These are phyloP conservation scores for Microstegium vimineum DNA, from an alignment of 176 grass and related monocot genomes.

Conservation along the genomic window DNA sequence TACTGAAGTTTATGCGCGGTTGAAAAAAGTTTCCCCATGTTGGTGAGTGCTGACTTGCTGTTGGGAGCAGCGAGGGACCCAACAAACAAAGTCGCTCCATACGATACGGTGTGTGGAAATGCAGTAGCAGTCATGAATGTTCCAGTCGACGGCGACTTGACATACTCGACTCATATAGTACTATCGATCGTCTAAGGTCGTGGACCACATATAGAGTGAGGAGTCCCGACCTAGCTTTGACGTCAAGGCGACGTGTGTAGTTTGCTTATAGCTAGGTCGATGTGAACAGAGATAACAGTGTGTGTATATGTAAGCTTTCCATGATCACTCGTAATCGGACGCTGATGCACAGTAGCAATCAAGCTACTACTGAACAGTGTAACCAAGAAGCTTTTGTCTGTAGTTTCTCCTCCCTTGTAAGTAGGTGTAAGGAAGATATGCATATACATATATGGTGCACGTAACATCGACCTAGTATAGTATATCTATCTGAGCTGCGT, in stretches of 20 bases:
- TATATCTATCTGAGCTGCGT: background rate
- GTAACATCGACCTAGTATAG: background rate
- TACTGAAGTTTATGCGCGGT: background rate
- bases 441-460: background rate
- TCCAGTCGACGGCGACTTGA: too few relatives aligned
- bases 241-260: conserved; percentile 1
- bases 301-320: background rate
- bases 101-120: too few relatives aligned
- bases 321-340: background rate
- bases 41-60: background rate
- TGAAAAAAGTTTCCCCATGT: background rate
- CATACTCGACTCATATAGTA: too few relatives aligned
- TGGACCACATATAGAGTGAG: too few relatives aligned
- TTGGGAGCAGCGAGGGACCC: background rate
- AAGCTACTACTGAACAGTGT: background rate
- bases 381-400: background rate
- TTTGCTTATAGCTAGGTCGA: background rate
- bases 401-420: background rate
- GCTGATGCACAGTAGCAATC: background rate
- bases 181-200: too few relatives aligned
- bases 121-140: too few relatives aligned
- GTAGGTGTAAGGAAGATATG: background rate
- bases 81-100: background rate
- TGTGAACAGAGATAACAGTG: background rate
- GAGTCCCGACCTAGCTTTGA: background rate